Evolutionary conservation across 148 eudicot genomes (phyloP), one percentile per base, ranked within the genome.

Genomic region (Rhododendron molle): DNA sequence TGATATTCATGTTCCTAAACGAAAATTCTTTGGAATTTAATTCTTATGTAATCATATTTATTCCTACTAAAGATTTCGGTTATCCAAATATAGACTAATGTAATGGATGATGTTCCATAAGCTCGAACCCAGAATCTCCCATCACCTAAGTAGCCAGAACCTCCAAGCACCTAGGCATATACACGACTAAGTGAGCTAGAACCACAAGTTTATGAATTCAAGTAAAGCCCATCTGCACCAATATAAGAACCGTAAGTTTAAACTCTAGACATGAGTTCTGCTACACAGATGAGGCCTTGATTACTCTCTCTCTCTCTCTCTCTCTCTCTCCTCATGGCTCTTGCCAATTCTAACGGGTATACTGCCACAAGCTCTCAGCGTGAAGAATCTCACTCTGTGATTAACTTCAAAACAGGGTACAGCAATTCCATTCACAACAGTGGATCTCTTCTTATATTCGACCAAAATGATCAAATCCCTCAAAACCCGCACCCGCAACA

Each of bases 301-400:
- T 40, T 8, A 40, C 47, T 21, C 58, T 34, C 23, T 34, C 11
- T 60, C 76, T 47, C 52, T 79, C 83, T 49, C 32, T 47, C 52
- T 36, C 40, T 69, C 23, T 40, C 30, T 30, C n/a, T 52, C 18
- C 65, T 56, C 14, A 95, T 93, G 98, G 98, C 95, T 36, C 91
- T 95, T 83, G 91, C 92, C 84, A 93, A 92, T 11, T 10, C 72
- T 26, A 67, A 67, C 13, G 93, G 89, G 76, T 28, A 30, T 18
- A 71, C 34, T 12, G 76, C 76, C 38, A 71, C 38, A 30, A 71
- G 76, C 36, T 71, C 76, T 30, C 76, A 71, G 76, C 16, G 38
- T 71, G 76, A 71, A 12, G 76, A 71, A 71, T 71, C 76, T 12
- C 76, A 71, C 15, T 71, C 76, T 30, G 76, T 71, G 20, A 71